phyloP scores from a whole-genome alignment of 257 asterid genomes.

The Asclepias syriaca region DNA sequence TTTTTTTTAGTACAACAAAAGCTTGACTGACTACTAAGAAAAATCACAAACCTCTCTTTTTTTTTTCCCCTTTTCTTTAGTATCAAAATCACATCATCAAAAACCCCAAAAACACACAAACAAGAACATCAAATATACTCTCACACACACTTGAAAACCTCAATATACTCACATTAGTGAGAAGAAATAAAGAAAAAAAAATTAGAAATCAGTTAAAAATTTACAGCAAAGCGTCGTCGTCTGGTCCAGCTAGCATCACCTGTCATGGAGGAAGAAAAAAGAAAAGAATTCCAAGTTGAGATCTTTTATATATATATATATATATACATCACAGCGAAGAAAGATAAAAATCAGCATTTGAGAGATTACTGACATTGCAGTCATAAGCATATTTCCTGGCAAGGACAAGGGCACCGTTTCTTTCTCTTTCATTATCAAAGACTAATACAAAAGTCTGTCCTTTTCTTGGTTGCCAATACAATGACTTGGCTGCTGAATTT shows the following conservation, averaged over 20 bases:
- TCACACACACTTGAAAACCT: constrained; percentile 44
- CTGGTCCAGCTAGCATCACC: constrained; percentile 97
- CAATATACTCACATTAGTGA: constrained; percentile 22
- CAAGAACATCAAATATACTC: constrained; percentile 14
- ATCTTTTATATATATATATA: too few relatives aligned
- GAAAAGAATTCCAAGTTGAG: too few relatives aligned
- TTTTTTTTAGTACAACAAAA: constrained; percentile 23
- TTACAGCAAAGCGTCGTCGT: constrained; percentile 82
- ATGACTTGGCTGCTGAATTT: constrained; percentile 84
- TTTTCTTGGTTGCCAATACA: constrained; percentile 89
- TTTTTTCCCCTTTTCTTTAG: too few relatives aligned
- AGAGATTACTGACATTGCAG: constrained; percentile 66
- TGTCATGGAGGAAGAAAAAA: constrained; percentile 13
- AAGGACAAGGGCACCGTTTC: constrained; percentile 69
- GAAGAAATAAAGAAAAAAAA: background rate
- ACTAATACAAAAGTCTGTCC: constrained; percentile 85
- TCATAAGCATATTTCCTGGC: constrained; percentile 84
- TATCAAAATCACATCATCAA: background rate
- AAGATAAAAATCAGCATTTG: too few relatives aligned
- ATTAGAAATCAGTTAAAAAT: constrained; percentile 32
- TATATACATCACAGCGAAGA: too few relatives aligned
- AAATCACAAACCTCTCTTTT: constrained; percentile 12
- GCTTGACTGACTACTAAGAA: constrained; percentile 15
- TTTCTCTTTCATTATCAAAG: constrained; percentile 73
- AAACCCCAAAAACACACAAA: constrained; percentile 24